Conservation (phyloP, 2,329 filamentous ascomycete genomes). For the Aspergillus costaricaensis region DNA sequence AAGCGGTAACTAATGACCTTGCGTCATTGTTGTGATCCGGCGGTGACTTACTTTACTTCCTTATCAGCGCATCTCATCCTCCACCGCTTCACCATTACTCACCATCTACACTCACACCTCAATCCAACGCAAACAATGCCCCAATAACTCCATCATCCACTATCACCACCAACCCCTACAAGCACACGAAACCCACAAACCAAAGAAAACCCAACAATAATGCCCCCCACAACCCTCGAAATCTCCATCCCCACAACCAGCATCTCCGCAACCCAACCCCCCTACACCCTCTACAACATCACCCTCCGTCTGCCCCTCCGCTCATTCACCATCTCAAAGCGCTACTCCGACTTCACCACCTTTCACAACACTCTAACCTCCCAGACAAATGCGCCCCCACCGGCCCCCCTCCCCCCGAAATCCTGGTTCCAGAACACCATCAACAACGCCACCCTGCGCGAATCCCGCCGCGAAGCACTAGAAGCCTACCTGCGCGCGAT, state of each 20-base stretch:
- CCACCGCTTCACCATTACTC: background rate
- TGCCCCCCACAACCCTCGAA: slow-evolving; percentile 46
- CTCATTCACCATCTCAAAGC: slow-evolving; percentile 60
- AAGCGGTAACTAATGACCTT: background rate
- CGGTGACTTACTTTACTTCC: background rate
- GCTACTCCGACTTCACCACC: slow-evolving; percentile 64
- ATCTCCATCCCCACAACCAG: slow-evolving; percentile 54
- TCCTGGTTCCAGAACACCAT: slow-evolving; percentile 62
- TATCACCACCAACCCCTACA: background rate
- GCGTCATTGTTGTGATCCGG: slow-evolving; percentile 11
- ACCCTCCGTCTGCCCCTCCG: slow-evolving; percentile 62
- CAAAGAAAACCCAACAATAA: slow-evolving; percentile 20
- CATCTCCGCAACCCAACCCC: slow-evolving; percentile 51
- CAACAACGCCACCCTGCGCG: slow-evolving; percentile 57
- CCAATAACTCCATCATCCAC: background rate
- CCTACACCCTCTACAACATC: slow-evolving; percentile 64
- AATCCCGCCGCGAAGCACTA: slow-evolving; percentile 58
- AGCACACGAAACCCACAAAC: background rate
- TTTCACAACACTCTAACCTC: slow-evolving; percentile 56
- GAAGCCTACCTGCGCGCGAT: slow-evolving; percentile 62
- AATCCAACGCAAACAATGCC: slow-evolving; percentile 2
- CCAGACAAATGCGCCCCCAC: slow-evolving; percentile 55
- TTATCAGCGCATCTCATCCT: background rate
- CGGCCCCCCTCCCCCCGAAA: slow-evolving; percentile 58
- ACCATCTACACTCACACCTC: slow-evolving; percentile 1